phyloP scores from a whole-genome alignment of 1,284 basidiomycete species.

The Naganishia sp. region DNA sequence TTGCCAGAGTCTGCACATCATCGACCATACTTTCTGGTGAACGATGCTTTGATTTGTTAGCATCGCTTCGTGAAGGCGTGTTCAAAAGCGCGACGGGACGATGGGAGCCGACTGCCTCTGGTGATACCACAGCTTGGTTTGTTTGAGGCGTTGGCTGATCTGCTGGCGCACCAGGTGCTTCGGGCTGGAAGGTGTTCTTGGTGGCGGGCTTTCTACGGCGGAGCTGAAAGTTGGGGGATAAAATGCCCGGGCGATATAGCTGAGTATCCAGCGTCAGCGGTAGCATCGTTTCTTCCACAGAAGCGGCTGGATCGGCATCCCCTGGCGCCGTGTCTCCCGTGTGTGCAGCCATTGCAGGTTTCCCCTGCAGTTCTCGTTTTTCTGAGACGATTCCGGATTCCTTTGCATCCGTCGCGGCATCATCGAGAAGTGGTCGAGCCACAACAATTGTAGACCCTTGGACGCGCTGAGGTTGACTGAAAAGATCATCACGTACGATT shows the following conservation, averaged over 20 bases:
- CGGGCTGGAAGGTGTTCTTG: background rate
- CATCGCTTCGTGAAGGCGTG: too few relatives aligned
- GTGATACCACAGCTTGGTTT: too few relatives aligned
- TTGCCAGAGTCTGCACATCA: slow-evolving; percentile 31
- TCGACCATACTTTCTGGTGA: slow-evolving; percentile 29
- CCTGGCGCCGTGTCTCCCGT: too few relatives aligned
- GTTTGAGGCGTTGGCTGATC: too few relatives aligned
- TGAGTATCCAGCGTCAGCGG: slow-evolving; percentile 18
- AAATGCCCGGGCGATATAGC: slow-evolving; percentile 16
- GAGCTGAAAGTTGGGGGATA: slow-evolving; percentile 19
- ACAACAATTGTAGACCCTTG: too few relatives aligned
- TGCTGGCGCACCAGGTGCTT: too few relatives aligned
- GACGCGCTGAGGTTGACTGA: background rate
- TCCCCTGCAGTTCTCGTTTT: too few relatives aligned
- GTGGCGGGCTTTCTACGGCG: background rate
- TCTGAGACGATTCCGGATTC: too few relatives aligned
- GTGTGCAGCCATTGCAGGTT: too few relatives aligned
- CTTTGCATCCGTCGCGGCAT: too few relatives aligned
- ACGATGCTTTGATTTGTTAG: background rate
- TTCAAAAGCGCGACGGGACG: background rate
- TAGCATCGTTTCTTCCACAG: slow-evolving; percentile 10
- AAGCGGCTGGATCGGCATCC: background rate
- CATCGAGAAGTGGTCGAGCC: background rate
- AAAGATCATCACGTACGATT: background rate
- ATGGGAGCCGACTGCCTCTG: background rate